Percentiles rank a stretch among this genome's conserved stretches.
phyloP scores from a whole-genome alignment of 2,329 filamentous ascomycete genomes.

The Microascus cirrosus region DNA sequence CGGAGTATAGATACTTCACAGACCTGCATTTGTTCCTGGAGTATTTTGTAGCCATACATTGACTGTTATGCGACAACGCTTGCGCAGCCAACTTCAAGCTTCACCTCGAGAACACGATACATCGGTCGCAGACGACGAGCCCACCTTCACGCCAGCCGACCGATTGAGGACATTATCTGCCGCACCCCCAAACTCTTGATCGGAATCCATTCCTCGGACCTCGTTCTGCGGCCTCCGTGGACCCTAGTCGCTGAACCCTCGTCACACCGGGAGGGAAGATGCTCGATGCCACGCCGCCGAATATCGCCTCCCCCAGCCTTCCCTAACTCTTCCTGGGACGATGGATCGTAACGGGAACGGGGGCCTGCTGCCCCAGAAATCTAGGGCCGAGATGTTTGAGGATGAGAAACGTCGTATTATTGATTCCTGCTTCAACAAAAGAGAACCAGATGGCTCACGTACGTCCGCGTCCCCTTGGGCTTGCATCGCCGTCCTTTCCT shows the following conservation, averaged over 20 bases:
- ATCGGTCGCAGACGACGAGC: not conserved
- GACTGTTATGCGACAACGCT: not conserved
- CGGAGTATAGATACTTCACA: not conserved
- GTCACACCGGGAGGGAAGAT: constrained; percentile 1
- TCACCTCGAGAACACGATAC: not conserved
- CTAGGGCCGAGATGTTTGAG: constrained; percentile 73
- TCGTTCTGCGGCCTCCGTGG: not conserved
- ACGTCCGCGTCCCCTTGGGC: constrained; percentile 24
- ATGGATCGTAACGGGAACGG: constrained; percentile 5
- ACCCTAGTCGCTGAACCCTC: not conserved
- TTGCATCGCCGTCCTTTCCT: not conserved
- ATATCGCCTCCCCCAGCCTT: not conserved
- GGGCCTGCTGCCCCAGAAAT: not conserved
- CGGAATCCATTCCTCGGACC: not conserved
- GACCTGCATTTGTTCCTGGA: not conserved
- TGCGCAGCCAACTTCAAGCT: not conserved
- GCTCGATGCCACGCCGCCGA: constrained; percentile 1
- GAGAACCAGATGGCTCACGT: constrained; percentile 78
- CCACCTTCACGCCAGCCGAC: not conserved
- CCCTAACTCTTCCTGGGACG: not conserved
- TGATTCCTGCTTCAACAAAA: constrained; percentile 87
- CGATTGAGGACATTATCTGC: too few species aligned
- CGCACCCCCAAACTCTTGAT: not conserved
- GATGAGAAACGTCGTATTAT: constrained; percentile 94
- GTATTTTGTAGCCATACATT: not conserved